Base-by-base conservation (phyloP, 441 rosid species). In the Erodium chrysanthum region DNA sequence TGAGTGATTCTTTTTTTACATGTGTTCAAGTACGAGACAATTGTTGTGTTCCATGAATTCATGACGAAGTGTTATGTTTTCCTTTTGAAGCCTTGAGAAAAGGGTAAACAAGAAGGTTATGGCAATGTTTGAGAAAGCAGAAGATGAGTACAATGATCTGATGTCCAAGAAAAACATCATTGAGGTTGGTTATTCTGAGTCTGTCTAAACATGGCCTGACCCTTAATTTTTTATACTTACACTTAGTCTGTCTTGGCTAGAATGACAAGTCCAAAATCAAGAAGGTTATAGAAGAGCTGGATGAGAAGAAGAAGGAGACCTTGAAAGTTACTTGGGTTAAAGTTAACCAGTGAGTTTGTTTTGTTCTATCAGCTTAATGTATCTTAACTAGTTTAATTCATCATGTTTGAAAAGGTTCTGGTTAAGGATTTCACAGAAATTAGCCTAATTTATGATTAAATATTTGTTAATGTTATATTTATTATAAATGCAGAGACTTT, bases 71-170 rank as follows among this genome's bases (percentile, higher is more conserved):
- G 21, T 67, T 44, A 54, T 75, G 76, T 71, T 27, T 71, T 61
- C 58, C n/a, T 29, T 65, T 54, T 77, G 76, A 80, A 94, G 99
- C 70, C 89, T 95, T 65, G 99, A 92, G 78, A 95, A 90, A 77
- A 88, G 98, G 79, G 98, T 95, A 68, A 92, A 95, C 82, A 95
- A 95, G 87, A 95, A 92, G 80, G 99, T 92, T 46, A 95, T 92
- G 97, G 86, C 95, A 1, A 92, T 95, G 98, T 95, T 95, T 68
- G 99, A 95, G 84, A 95, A 95, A 77, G 99, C 99, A 65, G 99
- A 95, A 72, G 99, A 95, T 79, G 99, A 95, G 76, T 92, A 87
- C 78, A 88, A 88, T 78, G 96, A 87, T 74, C 77, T 95, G 80
- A 90, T 88, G 78, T 90, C 88, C n/a, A 95, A 88, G 87, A 95